phyloP scores from a whole-genome alignment of 306 rosid species.

The Sicyos edulis region DNA sequence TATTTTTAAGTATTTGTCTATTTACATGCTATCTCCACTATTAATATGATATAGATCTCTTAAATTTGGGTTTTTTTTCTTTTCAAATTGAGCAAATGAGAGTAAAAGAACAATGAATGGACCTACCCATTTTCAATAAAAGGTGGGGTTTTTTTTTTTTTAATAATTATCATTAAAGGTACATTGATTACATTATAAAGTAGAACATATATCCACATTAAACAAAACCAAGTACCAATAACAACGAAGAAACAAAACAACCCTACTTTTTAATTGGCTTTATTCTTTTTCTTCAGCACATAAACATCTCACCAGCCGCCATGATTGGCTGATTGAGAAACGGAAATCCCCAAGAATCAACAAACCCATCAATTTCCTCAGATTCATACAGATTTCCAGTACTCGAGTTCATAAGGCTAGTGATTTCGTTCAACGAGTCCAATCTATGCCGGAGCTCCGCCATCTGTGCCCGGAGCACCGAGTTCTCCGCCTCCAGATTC shows the following conservation, averaged over 20 bases:
- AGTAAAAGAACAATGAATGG: not conserved
- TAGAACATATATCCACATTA: not conserved
- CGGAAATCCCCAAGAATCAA: conserved; percentile 23
- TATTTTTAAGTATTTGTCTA: too few species aligned
- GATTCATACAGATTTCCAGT: conserved; percentile 28
- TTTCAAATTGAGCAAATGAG: not conserved
- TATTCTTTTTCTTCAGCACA: conserved; percentile 15
- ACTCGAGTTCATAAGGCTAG: conserved; percentile 41
- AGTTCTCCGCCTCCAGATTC: conserved; percentile 63
- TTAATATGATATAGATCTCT: too few species aligned
- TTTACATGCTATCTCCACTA: too few species aligned
- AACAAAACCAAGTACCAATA: not conserved
- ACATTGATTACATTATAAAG: not conserved
- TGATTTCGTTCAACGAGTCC: conserved; percentile 58
- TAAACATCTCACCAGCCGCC: conserved; percentile 30
- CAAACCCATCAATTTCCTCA: conserved; percentile 27
- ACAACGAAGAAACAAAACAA: not conserved
- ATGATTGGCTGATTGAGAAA: conserved; percentile 31
- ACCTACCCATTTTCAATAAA: not conserved
- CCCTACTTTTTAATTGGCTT: not conserved
- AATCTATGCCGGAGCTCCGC: conserved; percentile 63
- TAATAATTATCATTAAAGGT: conserved; percentile 11
- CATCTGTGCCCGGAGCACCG: conserved; percentile 62
- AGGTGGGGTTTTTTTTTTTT: not conserved
- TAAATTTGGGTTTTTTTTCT: not conserved